phyloP scores from a whole-genome alignment of 345 rosid genomes.

The Boechera retrofracta region DNA sequence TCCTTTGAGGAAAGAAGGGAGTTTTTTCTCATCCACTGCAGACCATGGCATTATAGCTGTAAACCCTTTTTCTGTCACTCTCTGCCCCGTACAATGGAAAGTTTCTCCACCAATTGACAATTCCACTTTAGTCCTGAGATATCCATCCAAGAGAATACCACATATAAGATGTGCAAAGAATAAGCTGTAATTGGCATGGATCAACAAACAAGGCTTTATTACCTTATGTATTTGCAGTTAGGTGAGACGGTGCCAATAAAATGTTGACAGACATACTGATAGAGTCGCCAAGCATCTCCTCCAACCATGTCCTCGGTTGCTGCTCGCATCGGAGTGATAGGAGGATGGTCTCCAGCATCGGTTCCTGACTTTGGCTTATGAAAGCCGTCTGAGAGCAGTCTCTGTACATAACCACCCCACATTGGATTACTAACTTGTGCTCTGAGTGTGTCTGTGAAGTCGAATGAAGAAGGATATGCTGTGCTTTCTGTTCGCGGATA shows the following conservation, averaged over 20 bases:
- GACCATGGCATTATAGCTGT: conserved; percentile 95
- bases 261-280: conserved; percentile 91
- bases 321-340: conserved; percentile 85
- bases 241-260: conserved; percentile 91
- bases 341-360: conserved; percentile 99
- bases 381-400: conserved; percentile 70
- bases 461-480: conserved; percentile 92
- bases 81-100: conserved; percentile 80
- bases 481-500: conserved; percentile 99
- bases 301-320: conserved; percentile 78
- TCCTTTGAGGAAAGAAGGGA: conserved; percentile 70
- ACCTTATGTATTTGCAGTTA: conserved; percentile 90
- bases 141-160: conserved; percentile 23
- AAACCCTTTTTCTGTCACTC: conserved; percentile 69
- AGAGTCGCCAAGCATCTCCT: conserved; percentile 90
- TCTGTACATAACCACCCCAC: conserved; percentile 64
- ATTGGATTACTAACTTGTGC: conserved; percentile 60
- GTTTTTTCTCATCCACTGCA: conserved; percentile 73
- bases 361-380: conserved; percentile 75
- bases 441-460: conserved; percentile 78
- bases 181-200: conserved; percentile 22
- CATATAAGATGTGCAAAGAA: not conserved
- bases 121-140: conserved; percentile 77
- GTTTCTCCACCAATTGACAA: conserved; percentile 78
- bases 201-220: conserved; percentile 25